phyloP scores from a whole-genome alignment of 1,139 yeast species.

The Nakaseomyces delphensis region DNA sequence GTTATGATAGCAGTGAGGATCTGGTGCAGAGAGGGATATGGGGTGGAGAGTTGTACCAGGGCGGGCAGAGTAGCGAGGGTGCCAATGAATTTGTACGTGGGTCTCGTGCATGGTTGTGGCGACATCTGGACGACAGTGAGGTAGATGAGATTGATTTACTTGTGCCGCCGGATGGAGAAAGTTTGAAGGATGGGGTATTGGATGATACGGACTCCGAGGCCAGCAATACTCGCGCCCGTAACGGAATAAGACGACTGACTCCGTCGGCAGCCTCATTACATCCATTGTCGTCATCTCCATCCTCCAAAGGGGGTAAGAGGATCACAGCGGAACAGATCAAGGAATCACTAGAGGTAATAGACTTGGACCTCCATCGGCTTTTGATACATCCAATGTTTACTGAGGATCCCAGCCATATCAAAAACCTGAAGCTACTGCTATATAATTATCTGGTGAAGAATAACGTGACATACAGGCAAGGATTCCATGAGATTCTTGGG shows the following conservation, averaged over 20 bases:
- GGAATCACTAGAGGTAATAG: constrained; percentile 41
- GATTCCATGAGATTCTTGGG: constrained; percentile 62
- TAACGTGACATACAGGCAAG: constrained; percentile 51
- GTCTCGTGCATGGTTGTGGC: constrained; percentile 26
- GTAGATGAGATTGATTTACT: constrained; percentile 3
- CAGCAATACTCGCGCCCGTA: too few species aligned
- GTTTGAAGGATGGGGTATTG: too few species aligned
- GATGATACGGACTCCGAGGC: too few species aligned
- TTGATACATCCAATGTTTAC: constrained; percentile 49
- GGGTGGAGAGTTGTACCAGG: constrained; percentile 10
- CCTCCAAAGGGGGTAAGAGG: neutral
- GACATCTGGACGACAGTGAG: constrained; percentile 15
- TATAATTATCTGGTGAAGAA: constrained; percentile 36
- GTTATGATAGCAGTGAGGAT: constrained; percentile 4
- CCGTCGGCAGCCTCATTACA: constrained; percentile 11
- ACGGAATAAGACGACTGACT: constrained; percentile 10
- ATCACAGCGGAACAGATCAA: constrained; percentile 7
- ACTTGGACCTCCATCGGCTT: constrained; percentile 53
- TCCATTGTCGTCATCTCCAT: constrained; percentile 10
- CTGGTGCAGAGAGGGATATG: constrained; percentile 14
- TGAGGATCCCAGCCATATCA: constrained; percentile 33
- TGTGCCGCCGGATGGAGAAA: neutral
- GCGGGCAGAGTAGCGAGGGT: neutral
- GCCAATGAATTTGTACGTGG: constrained; percentile 23
- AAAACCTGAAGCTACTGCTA: constrained; percentile 41